Evolutionary conservation across 208 protist species (phyloP).

Genomic region (Herpetomonas tarakana): DNA sequence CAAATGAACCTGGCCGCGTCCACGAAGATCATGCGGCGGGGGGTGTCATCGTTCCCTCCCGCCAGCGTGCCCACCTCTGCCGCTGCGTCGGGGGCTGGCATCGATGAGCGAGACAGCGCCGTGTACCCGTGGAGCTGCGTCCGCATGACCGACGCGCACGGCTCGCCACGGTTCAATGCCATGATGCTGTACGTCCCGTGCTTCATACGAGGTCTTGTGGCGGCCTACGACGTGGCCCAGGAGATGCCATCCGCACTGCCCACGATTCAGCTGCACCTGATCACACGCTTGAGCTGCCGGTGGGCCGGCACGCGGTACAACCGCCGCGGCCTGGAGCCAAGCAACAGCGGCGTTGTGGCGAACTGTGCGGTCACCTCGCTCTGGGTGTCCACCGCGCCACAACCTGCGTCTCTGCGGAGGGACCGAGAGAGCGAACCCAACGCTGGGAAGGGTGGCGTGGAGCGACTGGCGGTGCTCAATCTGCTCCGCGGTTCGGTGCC

Average conservation of each 20-base stretch:
- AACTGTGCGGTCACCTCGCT: conserved; percentile 74
- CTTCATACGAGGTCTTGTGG: conserved; percentile 65
- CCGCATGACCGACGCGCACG: background rate
- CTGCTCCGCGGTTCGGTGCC: conserved; percentile 77
- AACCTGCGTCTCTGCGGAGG: background rate
- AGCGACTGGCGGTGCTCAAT: conserved; percentile 46
- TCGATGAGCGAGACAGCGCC: background rate
- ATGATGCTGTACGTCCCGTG: conserved; percentile 34
- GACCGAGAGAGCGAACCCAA: background rate
- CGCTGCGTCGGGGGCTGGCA: background rate
- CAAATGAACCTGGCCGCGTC: background rate
- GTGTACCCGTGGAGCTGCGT: conserved; percentile 1
- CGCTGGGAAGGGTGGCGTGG: background rate
- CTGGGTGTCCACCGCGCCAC: conserved; percentile 38
- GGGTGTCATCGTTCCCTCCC: background rate
- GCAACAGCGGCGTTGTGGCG: conserved; percentile 58
- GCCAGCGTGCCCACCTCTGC: background rate
- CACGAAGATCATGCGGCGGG: background rate
- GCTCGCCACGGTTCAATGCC: background rate
- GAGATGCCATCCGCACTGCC: background rate
- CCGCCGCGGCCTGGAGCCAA: conserved; percentile 69
- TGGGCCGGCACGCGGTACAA: conserved; percentile 86
- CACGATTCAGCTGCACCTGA: conserved; percentile 26
- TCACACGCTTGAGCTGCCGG: conserved; percentile 66
- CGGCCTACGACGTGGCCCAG: conserved; percentile 4